Base-by-base conservation (phyloP, 371 early-diverging fungal genomes). In the Mucor circinelloides region DNA sequence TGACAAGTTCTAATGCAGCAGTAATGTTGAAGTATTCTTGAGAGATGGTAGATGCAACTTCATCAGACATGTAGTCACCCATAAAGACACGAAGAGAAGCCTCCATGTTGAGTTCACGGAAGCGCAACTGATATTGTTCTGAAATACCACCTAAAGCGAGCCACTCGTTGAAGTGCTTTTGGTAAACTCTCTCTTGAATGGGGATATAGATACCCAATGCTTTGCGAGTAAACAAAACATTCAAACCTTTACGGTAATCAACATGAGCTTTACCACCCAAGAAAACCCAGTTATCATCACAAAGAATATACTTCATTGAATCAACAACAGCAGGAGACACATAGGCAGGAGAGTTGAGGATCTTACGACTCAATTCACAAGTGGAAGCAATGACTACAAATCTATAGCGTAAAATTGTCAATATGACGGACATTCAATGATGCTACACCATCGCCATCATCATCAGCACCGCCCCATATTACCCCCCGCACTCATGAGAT, bases 31-130 rank as follows among this genome's bases (percentile, higher is more conserved):
- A 82, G 55, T 83, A 85, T 31, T 80, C 78, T 54, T 76, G 66
- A 17, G 85, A 85, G 60, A 83, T 84, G 17, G 71, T 72, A 27
- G 65, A 38, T 6, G 82, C 82, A 7, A 81, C 79, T 12, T 81
- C 73, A 30, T 79, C 79, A 6, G 78, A 72, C 74, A 85, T 82
- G 58, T 73, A 74, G 55, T 79, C 75, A 38, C 85, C 85, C 66
- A 83, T 65, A 36, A 85, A 85, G 31, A 85, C 85, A 67, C 81
- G 79, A 55, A 84, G 74, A 19, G 84, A 84, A 0, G 80, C 67
- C 66, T 84, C 81, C 81, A 84, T 81, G 55, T 84, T 84, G 36
- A 84, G 54, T 62, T 84, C 84, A 70, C 84, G 81, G 84, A 84
- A 84, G 30, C 74, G 75, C 66, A 71, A 64, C 60, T 81, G 81